phyloP scores from a whole-genome alignment of 805 yeast genomes.

The Schizosaccharomyces cryophilus region DNA sequence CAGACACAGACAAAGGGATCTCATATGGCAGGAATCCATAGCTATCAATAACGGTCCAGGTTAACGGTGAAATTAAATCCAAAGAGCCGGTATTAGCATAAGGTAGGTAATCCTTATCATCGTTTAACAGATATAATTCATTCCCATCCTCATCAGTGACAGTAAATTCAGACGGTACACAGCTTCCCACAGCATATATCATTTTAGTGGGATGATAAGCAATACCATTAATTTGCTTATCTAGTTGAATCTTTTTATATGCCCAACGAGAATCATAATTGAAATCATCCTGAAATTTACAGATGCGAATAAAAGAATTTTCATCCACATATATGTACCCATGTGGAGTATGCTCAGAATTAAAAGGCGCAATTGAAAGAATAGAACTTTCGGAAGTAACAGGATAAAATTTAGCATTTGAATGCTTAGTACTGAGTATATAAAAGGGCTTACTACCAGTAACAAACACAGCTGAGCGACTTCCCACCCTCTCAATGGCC shows the following conservation, averaged over 20 bases:
- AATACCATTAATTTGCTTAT: slow-evolving; percentile 38
- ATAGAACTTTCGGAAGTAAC: slow-evolving; percentile 22
- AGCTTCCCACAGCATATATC: slow-evolving; percentile 37
- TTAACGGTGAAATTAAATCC: slow-evolving; percentile 42
- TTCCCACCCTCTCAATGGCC: slow-evolving; percentile 32
- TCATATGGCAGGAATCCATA: slow-evolving; percentile 39
- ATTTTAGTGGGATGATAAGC: slow-evolving; percentile 45
- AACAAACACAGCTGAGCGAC: slow-evolving; percentile 35
- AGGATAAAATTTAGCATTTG: slow-evolving; percentile 39
- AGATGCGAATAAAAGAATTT: slow-evolving; percentile 12
- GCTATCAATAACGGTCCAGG: slow-evolving; percentile 55
- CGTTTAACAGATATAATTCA: slow-evolving; percentile 26
- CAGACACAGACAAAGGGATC: slow-evolving; percentile 30
- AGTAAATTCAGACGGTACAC: slow-evolving; percentile 31
- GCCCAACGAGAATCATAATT: slow-evolving; percentile 41
- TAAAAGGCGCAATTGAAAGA: not conserved
- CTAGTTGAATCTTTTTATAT: slow-evolving; percentile 25
- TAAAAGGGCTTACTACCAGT: slow-evolving; percentile 49
- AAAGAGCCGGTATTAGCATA: slow-evolving; percentile 33
- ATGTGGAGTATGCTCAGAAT: slow-evolving; percentile 16
- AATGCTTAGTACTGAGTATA: slow-evolving; percentile 36
- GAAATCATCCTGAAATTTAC: slow-evolving; percentile 17
- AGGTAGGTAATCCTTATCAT: slow-evolving; percentile 16
- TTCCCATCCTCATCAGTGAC: slow-evolving; percentile 55
- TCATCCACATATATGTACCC: slow-evolving; percentile 47